Base-by-base conservation (phyloP, 306 rosid species). In the Fragaria vesca region DNA sequence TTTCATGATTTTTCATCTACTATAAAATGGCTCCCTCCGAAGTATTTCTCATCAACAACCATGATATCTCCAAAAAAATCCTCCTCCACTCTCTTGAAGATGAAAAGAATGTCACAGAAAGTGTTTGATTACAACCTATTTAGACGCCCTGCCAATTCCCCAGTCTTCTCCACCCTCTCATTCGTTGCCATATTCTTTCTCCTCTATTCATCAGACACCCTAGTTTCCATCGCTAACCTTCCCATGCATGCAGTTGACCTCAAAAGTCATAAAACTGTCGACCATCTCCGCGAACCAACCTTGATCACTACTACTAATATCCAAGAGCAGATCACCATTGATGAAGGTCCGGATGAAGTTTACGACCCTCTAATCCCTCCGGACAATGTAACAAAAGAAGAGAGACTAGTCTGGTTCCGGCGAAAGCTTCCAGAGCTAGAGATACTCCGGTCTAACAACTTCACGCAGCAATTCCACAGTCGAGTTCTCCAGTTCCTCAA, bases 121-220 rank as follows among this genome's bases (percentile, higher is more conserved):
- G 78, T 89, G 83, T 76, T 78, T 52, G 72, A 78, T 21, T 69
- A 77, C 68, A 76, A 40, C 12, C 66, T 26, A 2, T 8, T 66
- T 50, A 36, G 5, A 4, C 50, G 73, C 58, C 36, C 16, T 20
- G 51, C 83, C 63, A 87, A 71, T 60, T 11, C 78, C 36, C 51
- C 47, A 26, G 51, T 87, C 62, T 66, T 82, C 42, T 47, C 77
- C 51, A 26, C 83, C 66, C 21, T 85, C 54, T 30, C 75, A 38
- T 63, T 83, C 20, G 78, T 77, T 68, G 79, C 78, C 46, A 66
- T 80, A 20, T 43, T 80, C 78, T 81, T 86, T 52, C 70, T 90
- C 65, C 85, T 85, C 50, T 61, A 72, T 72, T 8, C 62, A 57
- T 12, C 71, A 50, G 65, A 50, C 55, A 47, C 12, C 57, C 5